These are phyloP conservation scores for Scutellaria minor DNA, from an alignment of 257 asterid genomes.

Conservation along the genomic window DNA sequence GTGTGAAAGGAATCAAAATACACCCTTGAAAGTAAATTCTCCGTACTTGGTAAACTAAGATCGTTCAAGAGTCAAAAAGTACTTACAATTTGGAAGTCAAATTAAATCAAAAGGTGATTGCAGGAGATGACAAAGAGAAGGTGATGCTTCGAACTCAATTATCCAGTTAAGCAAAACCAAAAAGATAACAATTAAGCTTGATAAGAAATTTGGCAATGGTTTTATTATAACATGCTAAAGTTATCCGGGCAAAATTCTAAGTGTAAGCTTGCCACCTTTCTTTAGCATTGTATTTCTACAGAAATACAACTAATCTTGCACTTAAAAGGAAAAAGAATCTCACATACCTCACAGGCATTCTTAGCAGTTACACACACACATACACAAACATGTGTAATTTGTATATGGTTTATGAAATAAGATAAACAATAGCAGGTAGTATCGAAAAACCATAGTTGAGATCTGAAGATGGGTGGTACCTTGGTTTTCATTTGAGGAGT, in stretches of 20 bases:
- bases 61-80: background rate
- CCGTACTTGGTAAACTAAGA: background rate
- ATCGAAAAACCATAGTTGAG: background rate
- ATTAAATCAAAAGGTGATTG: background rate
- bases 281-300: background rate
- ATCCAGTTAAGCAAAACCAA: background rate
- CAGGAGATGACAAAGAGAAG: background rate
- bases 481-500: slow-evolving; percentile 56
- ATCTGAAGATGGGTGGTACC: slow-evolving; percentile 44
- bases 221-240: background rate
- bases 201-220: background rate
- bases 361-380: slow-evolving; percentile 1
- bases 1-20: background rate
- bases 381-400: background rate
- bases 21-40: slow-evolving; percentile 4
- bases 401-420: background rate
- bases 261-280: background rate
- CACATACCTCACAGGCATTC: background rate
- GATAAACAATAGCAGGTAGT: background rate
- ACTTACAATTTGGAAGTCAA: background rate
- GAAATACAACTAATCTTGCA: background rate
- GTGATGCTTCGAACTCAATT: slow-evolving; percentile 2
- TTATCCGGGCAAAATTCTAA: slow-evolving; percentile 6
- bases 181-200: background rate
- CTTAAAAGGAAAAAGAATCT: background rate